Percentiles rank a stretch among this genome's conserved stretches.
These are phyloP conservation scores for Cladosporium sp. DNA, from an alignment of 2,329 filamentous ascomycete species.

Conservation along the genomic window DNA sequence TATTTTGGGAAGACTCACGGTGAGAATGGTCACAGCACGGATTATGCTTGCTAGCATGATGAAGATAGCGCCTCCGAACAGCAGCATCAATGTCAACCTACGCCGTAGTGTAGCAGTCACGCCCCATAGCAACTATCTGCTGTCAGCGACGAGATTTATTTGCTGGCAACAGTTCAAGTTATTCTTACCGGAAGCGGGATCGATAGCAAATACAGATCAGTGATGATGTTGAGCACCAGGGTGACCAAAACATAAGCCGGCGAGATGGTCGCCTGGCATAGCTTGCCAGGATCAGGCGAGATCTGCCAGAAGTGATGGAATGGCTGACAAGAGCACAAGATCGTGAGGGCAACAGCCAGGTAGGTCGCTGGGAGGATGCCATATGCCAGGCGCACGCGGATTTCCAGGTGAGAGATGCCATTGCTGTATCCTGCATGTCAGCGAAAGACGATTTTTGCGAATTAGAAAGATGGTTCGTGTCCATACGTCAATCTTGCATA, in stretches of 20 bases:
- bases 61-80: slow-evolving; percentile 10
- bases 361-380: not conserved
- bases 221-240: slow-evolving; percentile 1
- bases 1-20: not conserved
- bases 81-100: slow-evolving; percentile 9
- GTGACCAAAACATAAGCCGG: slow-evolving; percentile 3
- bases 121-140: not conserved
- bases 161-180: too few relatives aligned
- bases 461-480: not conserved
- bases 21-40: slow-evolving; percentile 4
- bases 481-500: slow-evolving; percentile 13
- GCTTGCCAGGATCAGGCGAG: slow-evolving; percentile 4
- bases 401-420: slow-evolving; percentile 10
- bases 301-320: slow-evolving; percentile 14
- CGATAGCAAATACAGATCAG: slow-evolving; percentile 1
- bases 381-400: slow-evolving; percentile 1
- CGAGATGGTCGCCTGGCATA: slow-evolving; percentile 10
- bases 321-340: slow-evolving; percentile 1
- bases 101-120: slow-evolving; percentile 1
- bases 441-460: not conserved
- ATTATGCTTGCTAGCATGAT: slow-evolving; percentile 11
- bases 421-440: not conserved
- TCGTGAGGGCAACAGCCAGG: not conserved
- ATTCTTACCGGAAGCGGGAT: slow-evolving; percentile 3
- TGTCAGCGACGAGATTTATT: not conserved